Conservation (phyloP, 83 land plant species). For the Isoetes engelmannii region DNA sequence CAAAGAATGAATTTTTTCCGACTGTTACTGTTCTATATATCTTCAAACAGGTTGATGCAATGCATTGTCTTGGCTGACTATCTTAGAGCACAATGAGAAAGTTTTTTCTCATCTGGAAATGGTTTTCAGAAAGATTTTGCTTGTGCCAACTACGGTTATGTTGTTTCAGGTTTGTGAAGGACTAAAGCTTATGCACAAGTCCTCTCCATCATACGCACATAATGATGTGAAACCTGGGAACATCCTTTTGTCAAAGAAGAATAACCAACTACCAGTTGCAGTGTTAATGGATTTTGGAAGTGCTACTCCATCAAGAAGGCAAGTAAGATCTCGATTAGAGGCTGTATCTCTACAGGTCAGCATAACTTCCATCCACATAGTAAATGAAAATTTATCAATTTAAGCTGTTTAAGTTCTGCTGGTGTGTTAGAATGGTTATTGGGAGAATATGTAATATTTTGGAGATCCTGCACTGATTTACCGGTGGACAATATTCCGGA, state of each 20-base stretch:
- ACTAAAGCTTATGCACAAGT: slow-evolving; percentile 82
- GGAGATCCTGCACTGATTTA: too few relatives aligned
- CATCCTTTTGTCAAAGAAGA: slow-evolving; percentile 58
- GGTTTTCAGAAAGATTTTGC: not conserved
- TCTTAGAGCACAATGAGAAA: not conserved
- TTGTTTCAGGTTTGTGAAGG: slow-evolving; percentile 89
- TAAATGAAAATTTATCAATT: too few relatives aligned
- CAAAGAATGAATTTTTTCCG: slow-evolving; percentile 64
- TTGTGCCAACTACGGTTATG: not conserved
- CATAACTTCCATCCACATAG: too few relatives aligned
- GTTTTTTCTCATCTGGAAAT: not conserved
- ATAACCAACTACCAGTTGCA: slow-evolving; percentile 68
- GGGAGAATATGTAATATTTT: too few relatives aligned
- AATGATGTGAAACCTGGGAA: slow-evolving; percentile 98
- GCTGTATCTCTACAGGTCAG: slow-evolving; percentile 80
- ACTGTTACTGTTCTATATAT: slow-evolving; percentile 71
- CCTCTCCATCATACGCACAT: slow-evolving; percentile 92
- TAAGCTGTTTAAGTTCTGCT: too few relatives aligned
- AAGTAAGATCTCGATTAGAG: slow-evolving; percentile 69
- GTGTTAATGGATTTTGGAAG: slow-evolving; percentile 98
- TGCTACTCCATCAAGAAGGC: slow-evolving; percentile 67
- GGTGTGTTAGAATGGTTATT: too few relatives aligned
- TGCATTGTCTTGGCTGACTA: not conserved
- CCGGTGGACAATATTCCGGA: too few relatives aligned
- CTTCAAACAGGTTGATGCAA: slow-evolving; percentile 62